Percentiles rank a stretch among this genome's conserved stretches.
Evolutionary conservation across 768 basidiomycete genomes (phyloP).

Genomic region (Mycena belliarum): DNA sequence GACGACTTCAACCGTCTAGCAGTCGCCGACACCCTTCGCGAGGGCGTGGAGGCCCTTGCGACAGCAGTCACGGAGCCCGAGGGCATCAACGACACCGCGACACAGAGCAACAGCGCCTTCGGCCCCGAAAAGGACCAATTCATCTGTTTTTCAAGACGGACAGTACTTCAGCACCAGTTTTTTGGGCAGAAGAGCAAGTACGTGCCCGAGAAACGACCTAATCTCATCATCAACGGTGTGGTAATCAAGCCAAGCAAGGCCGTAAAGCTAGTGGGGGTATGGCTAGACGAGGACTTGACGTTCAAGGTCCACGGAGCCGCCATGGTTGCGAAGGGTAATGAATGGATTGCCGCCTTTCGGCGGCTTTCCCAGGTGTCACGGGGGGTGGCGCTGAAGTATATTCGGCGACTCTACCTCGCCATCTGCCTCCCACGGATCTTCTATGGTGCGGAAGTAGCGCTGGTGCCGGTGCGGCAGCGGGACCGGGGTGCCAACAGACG

Average conservation of each 20-base stretch:
- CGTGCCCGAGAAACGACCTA: neutral
- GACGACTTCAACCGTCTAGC: neutral
- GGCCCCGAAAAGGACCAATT: too few species aligned
- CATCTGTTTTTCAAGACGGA: too few species aligned
- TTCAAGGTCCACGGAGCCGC: conserved; percentile 7
- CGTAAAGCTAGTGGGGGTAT: neutral
- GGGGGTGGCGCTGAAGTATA: neutral
- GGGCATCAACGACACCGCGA: too few species aligned
- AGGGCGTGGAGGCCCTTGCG: too few species aligned
- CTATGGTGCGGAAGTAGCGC: conserved; percentile 28
- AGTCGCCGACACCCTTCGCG: neutral
- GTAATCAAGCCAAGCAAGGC: neutral
- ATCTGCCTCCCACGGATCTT: conserved; percentile 24
- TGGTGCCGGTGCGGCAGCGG: neutral
- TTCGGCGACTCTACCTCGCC: conserved; percentile 8
- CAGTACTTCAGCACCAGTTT: too few species aligned
- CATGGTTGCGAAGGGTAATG: conserved; percentile 10
- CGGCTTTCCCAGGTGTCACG: conserved; percentile 1
- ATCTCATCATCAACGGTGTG: neutral
- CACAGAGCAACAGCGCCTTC: too few species aligned
- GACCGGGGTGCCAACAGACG: neutral
- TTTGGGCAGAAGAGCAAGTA: neutral
- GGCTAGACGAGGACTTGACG: neutral
- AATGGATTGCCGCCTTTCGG: conserved; percentile 9
- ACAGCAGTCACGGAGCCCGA: too few species aligned